phyloP scores from a whole-genome alignment of 2,329 filamentous ascomycete genomes.

The Huntiella bhutanensis region DNA sequence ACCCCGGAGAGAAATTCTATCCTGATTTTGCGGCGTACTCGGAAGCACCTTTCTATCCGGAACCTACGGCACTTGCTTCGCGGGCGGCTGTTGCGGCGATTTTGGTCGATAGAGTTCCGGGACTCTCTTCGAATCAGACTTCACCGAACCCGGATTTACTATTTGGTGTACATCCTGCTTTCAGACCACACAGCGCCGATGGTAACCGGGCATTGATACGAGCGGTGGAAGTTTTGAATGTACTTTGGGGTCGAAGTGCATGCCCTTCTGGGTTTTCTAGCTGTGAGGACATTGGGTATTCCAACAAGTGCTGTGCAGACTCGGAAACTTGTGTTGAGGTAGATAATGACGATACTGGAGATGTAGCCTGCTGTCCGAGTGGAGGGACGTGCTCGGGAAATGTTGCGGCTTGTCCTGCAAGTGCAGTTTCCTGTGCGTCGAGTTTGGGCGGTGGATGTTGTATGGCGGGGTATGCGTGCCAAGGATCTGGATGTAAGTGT shows the following conservation, averaged over 20 bases:
- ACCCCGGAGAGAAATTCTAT: conserved; percentile 56
- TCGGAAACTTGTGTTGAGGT: conserved; percentile 48
- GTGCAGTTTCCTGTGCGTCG: conserved; percentile 44
- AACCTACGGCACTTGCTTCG: conserved; percentile 14
- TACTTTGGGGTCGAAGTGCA: conserved; percentile 38
- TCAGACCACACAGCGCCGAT: not conserved
- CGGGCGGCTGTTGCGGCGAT: conserved; percentile 18
- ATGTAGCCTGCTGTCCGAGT: conserved; percentile 56
- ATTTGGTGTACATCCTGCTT: conserved; percentile 1
- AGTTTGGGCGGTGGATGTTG: conserved; percentile 57
- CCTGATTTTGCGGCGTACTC: conserved; percentile 42
- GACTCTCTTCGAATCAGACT: conserved; percentile 29
- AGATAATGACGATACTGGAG: conserved; percentile 40
- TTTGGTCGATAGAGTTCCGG: conserved; percentile 15
- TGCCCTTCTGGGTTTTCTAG: conserved; percentile 48
- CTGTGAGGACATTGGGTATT: conserved; percentile 44
- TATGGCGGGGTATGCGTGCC: conserved; percentile 50
- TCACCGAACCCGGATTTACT: not conserved
- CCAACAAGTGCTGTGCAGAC: conserved; percentile 55
- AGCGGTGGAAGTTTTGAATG: conserved; percentile 26
- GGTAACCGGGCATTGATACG: conserved; percentile 19
- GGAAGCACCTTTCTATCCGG: conserved; percentile 8
- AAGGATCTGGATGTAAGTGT: conserved; percentile 48
- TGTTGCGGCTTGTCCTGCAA: conserved; percentile 41
- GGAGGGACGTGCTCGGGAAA: conserved; percentile 42